Percentiles rank a stretch among this genome's conserved stretches.
phyloP scores from a whole-genome alignment of 139 green algal genomes.

The Nannochloris sp. region DNA sequence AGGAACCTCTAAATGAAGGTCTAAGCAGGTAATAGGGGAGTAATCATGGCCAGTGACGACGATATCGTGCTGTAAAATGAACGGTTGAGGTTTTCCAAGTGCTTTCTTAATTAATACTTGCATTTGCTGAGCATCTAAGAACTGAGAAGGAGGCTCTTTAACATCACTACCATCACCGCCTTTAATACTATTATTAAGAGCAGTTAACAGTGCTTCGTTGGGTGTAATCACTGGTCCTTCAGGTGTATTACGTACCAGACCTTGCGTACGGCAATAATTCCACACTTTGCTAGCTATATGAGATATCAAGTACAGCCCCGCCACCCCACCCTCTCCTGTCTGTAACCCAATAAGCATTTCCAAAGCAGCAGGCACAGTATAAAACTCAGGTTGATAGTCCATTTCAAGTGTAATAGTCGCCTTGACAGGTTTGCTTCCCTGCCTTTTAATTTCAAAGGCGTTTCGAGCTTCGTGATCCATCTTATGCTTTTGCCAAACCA shows the following conservation, averaged over 20 bases:
- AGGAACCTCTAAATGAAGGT: slow-evolving; percentile 43
- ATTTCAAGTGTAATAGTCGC: slow-evolving; percentile 15
- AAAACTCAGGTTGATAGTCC: slow-evolving; percentile 21
- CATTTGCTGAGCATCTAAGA: no score
- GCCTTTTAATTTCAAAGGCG: slow-evolving; percentile 8
- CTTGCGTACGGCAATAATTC: no score
- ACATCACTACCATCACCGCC: no score
- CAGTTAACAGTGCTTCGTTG: no score
- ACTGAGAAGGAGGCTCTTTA: no score
- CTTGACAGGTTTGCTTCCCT: background rate
- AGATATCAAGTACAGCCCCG: no score
- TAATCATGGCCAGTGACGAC: slow-evolving; percentile 7
- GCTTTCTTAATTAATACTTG: background rate
- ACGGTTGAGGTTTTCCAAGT: background rate
- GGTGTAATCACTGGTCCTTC: no score
- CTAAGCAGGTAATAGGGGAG: slow-evolving; percentile 36
- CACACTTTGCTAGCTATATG: no score
- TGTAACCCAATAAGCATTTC: slow-evolving; percentile 5
- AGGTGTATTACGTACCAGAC: no score
- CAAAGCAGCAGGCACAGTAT: slow-evolving; percentile 8
- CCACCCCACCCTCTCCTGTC: background rate
- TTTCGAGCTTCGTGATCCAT: slow-evolving; percentile 18
- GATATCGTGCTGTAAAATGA: background rate
- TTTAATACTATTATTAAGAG: no score
- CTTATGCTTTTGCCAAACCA: slow-evolving; percentile 21